Percentiles rank a stretch among this genome's conserved stretches.
Conservation (phyloP, 306 rosid genomes). For the Rosa chinensis region DNA sequence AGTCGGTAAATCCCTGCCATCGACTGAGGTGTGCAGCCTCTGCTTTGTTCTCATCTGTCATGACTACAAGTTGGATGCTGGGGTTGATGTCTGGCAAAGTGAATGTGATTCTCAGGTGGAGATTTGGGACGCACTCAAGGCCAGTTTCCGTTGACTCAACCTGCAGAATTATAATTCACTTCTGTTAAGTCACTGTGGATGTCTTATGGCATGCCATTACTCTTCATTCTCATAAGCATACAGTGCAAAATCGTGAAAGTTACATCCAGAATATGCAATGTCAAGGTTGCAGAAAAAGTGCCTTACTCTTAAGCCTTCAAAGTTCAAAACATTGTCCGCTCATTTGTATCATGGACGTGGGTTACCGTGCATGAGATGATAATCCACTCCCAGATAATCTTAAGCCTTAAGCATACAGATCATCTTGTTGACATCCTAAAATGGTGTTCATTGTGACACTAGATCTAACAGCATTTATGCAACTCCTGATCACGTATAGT, state of each 20-base stretch:
- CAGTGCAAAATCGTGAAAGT: neutral
- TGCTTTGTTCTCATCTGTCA: no score
- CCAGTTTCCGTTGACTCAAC: neutral
- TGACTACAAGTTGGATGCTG: no score
- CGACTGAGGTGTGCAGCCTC: no score
- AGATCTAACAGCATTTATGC: neutral
- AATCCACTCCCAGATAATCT: neutral
- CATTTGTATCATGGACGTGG: neutral
- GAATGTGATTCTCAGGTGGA: neutral
- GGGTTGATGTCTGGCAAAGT: neutral
- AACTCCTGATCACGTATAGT: neutral
- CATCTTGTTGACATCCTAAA: neutral
- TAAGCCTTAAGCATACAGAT: neutral
- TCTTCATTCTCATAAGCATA: neutral
- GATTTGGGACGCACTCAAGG: neutral
- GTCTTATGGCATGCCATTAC: neutral
- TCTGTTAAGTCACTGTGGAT: neutral
- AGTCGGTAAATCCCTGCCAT: no score
- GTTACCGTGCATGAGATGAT: neutral
- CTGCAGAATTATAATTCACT: neutral
- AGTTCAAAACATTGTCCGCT: neutral
- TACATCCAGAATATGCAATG: neutral
- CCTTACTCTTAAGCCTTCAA: neutral
- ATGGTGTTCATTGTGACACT: neutral
- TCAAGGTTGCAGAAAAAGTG: neutral